Conservation (phyloP, 1,284 basidiomycete species). For the Cystobasidium sp. region DNA sequence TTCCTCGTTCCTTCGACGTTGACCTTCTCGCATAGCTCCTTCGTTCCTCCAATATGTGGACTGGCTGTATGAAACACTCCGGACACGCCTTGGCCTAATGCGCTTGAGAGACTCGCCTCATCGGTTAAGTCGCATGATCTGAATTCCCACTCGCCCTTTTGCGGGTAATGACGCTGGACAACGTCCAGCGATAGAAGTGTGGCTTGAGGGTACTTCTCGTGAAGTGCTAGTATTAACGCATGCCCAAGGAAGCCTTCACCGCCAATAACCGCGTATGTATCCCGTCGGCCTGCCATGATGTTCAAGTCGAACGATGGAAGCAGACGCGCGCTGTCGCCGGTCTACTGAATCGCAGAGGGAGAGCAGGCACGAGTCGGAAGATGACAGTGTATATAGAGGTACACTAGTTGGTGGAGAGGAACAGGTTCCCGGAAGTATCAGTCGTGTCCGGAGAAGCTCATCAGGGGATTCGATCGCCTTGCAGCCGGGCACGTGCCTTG, state of each 20-base stretch:
- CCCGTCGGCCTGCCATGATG: constrained; percentile 16
- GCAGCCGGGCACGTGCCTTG: no score
- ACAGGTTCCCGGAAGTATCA: not conserved
- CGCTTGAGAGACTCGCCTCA: constrained; percentile 70
- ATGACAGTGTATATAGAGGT: not conserved
- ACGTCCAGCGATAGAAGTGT: constrained; percentile 75
- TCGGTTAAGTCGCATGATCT: constrained; percentile 84
- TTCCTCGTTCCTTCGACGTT: constrained; percentile 91
- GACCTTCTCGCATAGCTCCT: constrained; percentile 84
- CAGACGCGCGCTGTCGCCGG: not conserved
- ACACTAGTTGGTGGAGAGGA: not conserved
- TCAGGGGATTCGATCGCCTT: no score
- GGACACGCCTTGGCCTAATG: constrained; percentile 75
- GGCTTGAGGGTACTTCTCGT: constrained; percentile 73
- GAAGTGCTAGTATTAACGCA: constrained; percentile 81
- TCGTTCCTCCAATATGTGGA: constrained; percentile 70
- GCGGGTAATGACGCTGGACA: constrained; percentile 76
- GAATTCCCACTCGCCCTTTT: constrained; percentile 63
- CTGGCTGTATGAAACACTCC: constrained; percentile 96
- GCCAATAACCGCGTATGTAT: constrained; percentile 51
- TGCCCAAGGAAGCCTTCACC: constrained; percentile 75
- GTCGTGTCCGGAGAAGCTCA: not conserved
- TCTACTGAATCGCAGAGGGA: not conserved
- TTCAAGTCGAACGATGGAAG: constrained; percentile 1
- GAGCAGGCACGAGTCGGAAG: not conserved